Conservation (phyloP, 169 alveolate genomes). For the Miamiensis avidus region DNA sequence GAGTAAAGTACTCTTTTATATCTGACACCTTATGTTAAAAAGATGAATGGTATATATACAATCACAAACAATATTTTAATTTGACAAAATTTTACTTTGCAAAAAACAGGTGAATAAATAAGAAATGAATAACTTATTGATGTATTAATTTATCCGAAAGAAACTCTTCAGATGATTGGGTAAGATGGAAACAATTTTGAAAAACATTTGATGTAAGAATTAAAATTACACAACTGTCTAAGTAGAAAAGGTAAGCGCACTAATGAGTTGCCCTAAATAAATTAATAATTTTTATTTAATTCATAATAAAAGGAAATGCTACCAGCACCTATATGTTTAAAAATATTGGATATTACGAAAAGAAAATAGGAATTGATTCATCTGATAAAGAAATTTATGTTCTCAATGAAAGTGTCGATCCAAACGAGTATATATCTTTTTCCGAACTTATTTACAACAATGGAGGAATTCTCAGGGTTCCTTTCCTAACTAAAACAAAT, state of each 20-base stretch:
- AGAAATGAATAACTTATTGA: neutral
- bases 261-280: too few relatives aligned
- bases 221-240: neutral
- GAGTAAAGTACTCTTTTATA: neutral
- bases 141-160: conserved; percentile 12
- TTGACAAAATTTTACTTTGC: too few relatives aligned
- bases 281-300: too few relatives aligned
- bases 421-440: conserved; percentile 5
- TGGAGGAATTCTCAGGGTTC: conserved; percentile 23
- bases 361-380: conserved; percentile 10
- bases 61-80: too few relatives aligned
- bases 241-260: neutral
- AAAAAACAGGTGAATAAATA: neutral
- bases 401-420: conserved; percentile 17
- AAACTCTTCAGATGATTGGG: conserved; percentile 1
- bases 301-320: neutral
- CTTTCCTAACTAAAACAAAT: neutral
- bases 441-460: conserved; percentile 4
- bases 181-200: conserved; percentile 19
- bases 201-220: conserved; percentile 4
- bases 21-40: conserved; percentile 16
- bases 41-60: too few relatives aligned
- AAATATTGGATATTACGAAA: conserved; percentile 8
- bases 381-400: conserved; percentile 12
- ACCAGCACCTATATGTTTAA: conserved; percentile 14